Conservation (phyloP, 1,139 yeast genomes). For the Debaryomyces sp. region DNA sequence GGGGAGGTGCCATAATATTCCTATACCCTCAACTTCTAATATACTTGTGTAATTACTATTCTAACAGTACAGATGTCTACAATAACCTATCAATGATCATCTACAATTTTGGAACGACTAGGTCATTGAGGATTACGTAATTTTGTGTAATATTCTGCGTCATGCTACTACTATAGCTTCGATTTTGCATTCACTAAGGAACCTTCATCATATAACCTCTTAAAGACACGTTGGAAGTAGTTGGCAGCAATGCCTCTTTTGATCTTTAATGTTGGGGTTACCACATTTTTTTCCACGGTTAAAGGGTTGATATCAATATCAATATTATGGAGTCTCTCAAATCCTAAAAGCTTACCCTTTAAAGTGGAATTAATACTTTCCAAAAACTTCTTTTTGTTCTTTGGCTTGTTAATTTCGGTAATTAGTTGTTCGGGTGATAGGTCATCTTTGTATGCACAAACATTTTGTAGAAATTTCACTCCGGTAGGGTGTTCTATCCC, state of each 20-base stretch:
- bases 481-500: constrained; percentile 44
- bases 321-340: constrained; percentile 37
- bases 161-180: constrained; percentile 2
- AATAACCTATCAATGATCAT: not conserved
- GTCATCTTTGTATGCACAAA: constrained; percentile 18
- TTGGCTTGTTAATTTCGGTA: constrained; percentile 16
- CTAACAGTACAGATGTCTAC: not conserved
- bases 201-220: constrained; percentile 23
- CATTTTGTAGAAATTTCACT: constrained; percentile 20
- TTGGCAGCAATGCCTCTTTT: constrained; percentile 34
- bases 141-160: constrained; percentile 1
- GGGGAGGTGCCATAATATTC: constrained; percentile 53
- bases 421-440: constrained; percentile 17
- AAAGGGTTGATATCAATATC: constrained; percentile 38
- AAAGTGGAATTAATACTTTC: constrained; percentile 27
- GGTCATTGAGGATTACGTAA: constrained; percentile 3
- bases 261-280: constrained; percentile 43
- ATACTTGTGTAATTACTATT: not conserved
- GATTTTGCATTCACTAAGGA: constrained; percentile 16
- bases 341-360: constrained; percentile 25
- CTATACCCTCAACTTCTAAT: not conserved
- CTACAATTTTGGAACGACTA: not conserved
- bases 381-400: constrained; percentile 25
- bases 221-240: constrained; percentile 16
- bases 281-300: constrained; percentile 33